These are phyloP conservation scores for Nakaseomyces uthaithaninus DNA, from an alignment of 1,139 yeast species.

Conservation along the genomic window DNA sequence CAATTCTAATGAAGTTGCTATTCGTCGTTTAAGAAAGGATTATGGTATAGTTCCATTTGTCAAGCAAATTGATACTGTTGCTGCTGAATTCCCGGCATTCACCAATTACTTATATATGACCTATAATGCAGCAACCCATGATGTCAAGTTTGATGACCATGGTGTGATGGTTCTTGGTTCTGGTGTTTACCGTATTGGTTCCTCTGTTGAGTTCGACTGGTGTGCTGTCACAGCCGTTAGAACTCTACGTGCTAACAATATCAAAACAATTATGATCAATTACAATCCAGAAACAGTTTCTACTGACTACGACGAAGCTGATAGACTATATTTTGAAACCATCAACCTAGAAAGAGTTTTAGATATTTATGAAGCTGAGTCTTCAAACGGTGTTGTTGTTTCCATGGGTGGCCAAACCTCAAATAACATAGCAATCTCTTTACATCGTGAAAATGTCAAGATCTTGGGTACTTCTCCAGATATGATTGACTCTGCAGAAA, in stretches of 20 bases:
- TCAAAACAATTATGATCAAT: constrained; percentile 93
- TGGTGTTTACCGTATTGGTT: constrained; percentile 92
- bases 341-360: constrained; percentile 90
- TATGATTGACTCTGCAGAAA: constrained; percentile 97
- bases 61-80: constrained; percentile 96
- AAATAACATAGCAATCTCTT: constrained; percentile 87
- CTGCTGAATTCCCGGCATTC: constrained; percentile 97
- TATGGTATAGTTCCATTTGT: constrained; percentile 87
- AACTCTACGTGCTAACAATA: constrained; percentile 79
- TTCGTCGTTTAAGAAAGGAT: constrained; percentile 84
- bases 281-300: constrained; percentile 98
- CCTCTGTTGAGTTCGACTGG: constrained; percentile 93
- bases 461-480: constrained; percentile 96
- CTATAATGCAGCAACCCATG: constrained; percentile 87
- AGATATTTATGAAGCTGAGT: constrained; percentile 91
- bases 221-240: constrained; percentile 95
- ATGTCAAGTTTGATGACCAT: constrained; percentile 73
- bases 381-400: constrained; percentile 85
- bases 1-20: constrained; percentile 86
- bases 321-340: constrained; percentile 91
- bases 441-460: constrained; percentile 92
- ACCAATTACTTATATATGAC: constrained; percentile 94
- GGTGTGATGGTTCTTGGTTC: constrained; percentile 89
- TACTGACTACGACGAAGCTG: constrained; percentile 97
- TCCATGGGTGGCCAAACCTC: constrained; percentile 99